Evolutionary conservation across 2,329 filamentous ascomycete genomes (phyloP), one percentile per base, ranked within the genome.

Genomic region (Diaporthe caulivora): DNA sequence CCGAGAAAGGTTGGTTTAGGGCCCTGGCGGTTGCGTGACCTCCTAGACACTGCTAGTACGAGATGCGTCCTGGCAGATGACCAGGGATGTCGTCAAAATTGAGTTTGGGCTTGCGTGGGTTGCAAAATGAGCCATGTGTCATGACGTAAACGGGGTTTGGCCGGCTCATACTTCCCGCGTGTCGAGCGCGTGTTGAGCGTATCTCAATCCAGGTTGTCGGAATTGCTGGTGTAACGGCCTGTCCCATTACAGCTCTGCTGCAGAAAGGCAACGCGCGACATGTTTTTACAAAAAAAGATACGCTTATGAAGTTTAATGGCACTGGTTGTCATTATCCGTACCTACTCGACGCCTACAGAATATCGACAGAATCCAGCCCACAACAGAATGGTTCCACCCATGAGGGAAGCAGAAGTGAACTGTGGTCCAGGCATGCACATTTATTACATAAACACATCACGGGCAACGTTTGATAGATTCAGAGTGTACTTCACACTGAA

Each of bases 81-180:
- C 21, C 24, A 37, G 47, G 55, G 54, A 62, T 64, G 55, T 71
- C 69, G 69, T 71, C 55, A 71, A 71, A 51, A 53, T 71, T 62
- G 49, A 53, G 68, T 60, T 70, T 40, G 44, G 29, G 21, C 55
- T 34, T 37, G 55, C 24, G 10, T 51, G 10, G 55, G 26, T 62
- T 29, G 54, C 11, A 3, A 34, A 51, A 13, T 51, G 64, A 31
- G 34, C 51, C 42, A 42, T 17, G 49, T 44, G 34, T 71, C 44
- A 71, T 71, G 69, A 71, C 69, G 69, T 71, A 54, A 31, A 62
- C 31, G 29, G 31, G 24, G 21, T 6, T 29, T 8, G 42, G n/a
- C 42, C 42, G 42, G 58, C 21, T 47, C 54, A 47, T 24, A 49
- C 13, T 49, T 26, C 3, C 40, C 26, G 37, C 40, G 31, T 3